phyloP scores from a whole-genome alignment of 2,329 filamentous ascomycete genomes.

The Ceratocystis alfenasii region DNA sequence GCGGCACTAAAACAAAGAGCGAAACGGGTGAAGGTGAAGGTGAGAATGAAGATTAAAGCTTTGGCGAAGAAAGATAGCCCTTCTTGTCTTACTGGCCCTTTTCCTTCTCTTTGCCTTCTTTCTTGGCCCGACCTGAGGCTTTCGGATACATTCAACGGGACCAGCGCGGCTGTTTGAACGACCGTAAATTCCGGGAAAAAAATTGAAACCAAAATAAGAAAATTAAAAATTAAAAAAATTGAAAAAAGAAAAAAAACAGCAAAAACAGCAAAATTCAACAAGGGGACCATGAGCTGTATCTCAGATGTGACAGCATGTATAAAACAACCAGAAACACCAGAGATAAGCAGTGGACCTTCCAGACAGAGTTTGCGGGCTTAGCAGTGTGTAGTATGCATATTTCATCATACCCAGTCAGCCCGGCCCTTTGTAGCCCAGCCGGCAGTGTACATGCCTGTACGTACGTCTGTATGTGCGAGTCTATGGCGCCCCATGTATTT shows the following conservation, averaged over 20 bases:
- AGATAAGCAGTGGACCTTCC: slow-evolving; percentile 1
- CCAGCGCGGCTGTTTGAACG: neutral
- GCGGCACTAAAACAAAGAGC: neutral
- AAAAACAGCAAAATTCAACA: neutral
- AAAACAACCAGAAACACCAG: neutral
- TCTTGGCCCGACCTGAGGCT: neutral
- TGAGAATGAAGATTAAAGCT: too few relatives aligned
- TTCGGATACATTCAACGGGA: neutral
- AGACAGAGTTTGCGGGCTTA: slow-evolving; percentile 7
- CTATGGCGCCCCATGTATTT: neutral
- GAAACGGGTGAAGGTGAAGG: neutral
- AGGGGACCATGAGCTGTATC: neutral
- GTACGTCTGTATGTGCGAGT: neutral
- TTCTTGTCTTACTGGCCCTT: neutral
- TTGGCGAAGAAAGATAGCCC: too few relatives aligned
- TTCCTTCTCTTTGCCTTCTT: neutral
- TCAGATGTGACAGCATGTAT: neutral
- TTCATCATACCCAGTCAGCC: neutral
- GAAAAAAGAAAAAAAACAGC: neutral
- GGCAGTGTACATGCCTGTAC: neutral
- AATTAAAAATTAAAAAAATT: neutral
- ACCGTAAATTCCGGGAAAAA: neutral
- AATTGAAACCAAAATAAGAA: neutral
- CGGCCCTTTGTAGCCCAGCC: neutral
- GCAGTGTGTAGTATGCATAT: slow-evolving; percentile 1